Evolutionary conservation across 257 asterid species (phyloP).

Genomic region (Rehmannia glutinosa): DNA sequence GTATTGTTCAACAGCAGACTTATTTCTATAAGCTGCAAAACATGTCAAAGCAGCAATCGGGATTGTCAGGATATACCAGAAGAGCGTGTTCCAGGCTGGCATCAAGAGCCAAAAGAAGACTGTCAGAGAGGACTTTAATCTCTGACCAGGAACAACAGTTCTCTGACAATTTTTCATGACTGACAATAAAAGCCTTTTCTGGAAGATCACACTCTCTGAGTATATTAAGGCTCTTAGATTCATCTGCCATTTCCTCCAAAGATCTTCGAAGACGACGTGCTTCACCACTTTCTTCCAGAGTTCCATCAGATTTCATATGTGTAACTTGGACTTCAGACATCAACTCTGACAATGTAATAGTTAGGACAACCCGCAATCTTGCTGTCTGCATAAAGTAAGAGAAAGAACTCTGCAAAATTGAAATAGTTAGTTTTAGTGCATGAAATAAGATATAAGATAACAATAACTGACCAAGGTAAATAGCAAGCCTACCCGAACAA

Average conservation of each 20-base stretch:
- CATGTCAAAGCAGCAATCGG: slow-evolving; percentile 16
- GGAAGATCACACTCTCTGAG: slow-evolving; percentile 78
- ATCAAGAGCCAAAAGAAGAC: slow-evolving; percentile 95
- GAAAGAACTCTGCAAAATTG: slow-evolving; percentile 74
- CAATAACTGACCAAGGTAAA: slow-evolving; percentile 10
- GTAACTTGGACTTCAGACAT: slow-evolving; percentile 99
- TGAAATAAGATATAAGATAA: background rate
- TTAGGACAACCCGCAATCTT: slow-evolving; percentile 85
- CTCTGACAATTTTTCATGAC: slow-evolving; percentile 44
- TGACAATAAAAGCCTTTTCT: slow-evolving; percentile 51
- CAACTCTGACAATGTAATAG: slow-evolving; percentile 93
- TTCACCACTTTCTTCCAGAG: slow-evolving; percentile 91
- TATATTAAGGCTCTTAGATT: slow-evolving; percentile 48
- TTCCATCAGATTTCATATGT: slow-evolving; percentile 91
- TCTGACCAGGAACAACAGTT: slow-evolving; percentile 82
- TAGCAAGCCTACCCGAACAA: slow-evolving; percentile 64
- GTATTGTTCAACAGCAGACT: background rate
- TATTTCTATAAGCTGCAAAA: background rate
- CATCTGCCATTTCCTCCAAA: slow-evolving; percentile 83
- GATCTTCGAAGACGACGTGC: slow-evolving; percentile 90
- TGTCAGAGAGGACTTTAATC: slow-evolving; percentile 68
- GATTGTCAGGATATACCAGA: slow-evolving; percentile 50
- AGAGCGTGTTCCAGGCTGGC: slow-evolving; percentile 98
- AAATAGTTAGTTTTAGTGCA: slow-evolving; percentile 24
- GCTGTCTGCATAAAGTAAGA: slow-evolving; percentile 77